Evolutionary conservation across 179 eudicot species (phyloP), one percentile per base, ranked within the genome.

Genomic region (Nepenthes alata): DNA sequence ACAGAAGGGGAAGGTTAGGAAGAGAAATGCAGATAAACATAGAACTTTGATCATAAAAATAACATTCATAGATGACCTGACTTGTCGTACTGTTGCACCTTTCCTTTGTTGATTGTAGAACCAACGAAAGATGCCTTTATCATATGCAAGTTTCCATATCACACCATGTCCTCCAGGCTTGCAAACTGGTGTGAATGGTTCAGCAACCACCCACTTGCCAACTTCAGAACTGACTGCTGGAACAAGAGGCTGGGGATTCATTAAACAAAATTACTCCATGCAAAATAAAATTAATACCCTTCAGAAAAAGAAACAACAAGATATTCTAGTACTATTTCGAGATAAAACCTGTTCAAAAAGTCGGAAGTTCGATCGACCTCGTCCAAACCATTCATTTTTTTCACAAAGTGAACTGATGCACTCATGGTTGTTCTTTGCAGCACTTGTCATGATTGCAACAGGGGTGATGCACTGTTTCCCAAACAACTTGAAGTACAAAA

Each of bases 111-210:
- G 90, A 68, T 70, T 65, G 63, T 78, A 78, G 76, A 93, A 93
- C 96, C 96, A 90, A 58, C 85, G 85, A 62, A 93, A 93, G 72
- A 93, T 74, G 38, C 98, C 98, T 72, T 80, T 85, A 69, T 93
- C 91, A 69, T 80, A 74, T 41, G 98, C 98, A 64, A 93, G 91
- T 71, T 90, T 93, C 98, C 98, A 93, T 65, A 93, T 89, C 57
- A 81, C 98, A 55, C 98, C 98, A 80, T 93, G 98, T 66, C 98
- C 98, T 59, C 98, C 97, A 62, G 98, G 98, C 80, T 90, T 93
- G 85, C 95, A 85, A 44, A 93, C 81, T 56, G 97, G 97, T 50
- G 74, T 64, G 55, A 85, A 83, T 66, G 86, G 87, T 74, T 84
- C 83, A 57, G 79, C 71, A 47, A 87, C 86, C 68, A 93, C 59